Evolutionary conservation across 352 stramenopile species (phyloP), one percentile per base, ranked within the genome.

Genomic region (Phytopythium kandeliae): DNA sequence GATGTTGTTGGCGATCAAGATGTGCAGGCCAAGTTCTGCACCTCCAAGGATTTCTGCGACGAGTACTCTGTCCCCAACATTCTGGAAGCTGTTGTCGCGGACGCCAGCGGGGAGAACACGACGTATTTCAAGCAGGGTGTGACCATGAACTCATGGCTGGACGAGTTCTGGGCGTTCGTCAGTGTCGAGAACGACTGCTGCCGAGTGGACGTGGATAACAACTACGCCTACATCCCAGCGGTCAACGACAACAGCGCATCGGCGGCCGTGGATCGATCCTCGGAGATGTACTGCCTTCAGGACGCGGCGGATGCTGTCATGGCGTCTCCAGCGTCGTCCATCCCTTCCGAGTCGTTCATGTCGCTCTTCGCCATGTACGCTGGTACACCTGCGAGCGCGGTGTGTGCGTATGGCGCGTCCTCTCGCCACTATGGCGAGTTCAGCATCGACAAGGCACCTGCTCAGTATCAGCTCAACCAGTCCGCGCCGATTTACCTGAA

Each of bases 111-210:
- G 13, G 21, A 53, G 21, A 65, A 60, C 33, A 49, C 78, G 10
- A 77, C 75, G 17, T 78, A 70, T 53, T 69, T 88, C 36, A 74
- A 69, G 45, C 57, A 66, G 3, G 63, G 63, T 19, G 33, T 30
- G 22, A 57, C 77, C 28, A 71, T 78, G 55, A 68, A 67, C 28
- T 91, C 80, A 33, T 91, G 80, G 80, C 58, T 89, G 19, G 80
- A 91, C 59, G 71, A 89, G 50, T 86, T 89, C 58, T 89, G 78
- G 78, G 37, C 56, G 8, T 91, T 89, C 60, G 57, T 79, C 35
- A 68, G 73, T 13, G 62, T 76, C 11, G 65, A 78, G 30, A 84
- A 43, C 34, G 80, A 87, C 54, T 91, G 80, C 51, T 91, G 80
- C 35, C 74, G 74, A 8, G 60, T 89, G 30, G 63, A 88, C 24